Evolutionary conservation across 2,329 filamentous ascomycete species (phyloP).

Genomic region (Fusarium pseudonygamai): DNA sequence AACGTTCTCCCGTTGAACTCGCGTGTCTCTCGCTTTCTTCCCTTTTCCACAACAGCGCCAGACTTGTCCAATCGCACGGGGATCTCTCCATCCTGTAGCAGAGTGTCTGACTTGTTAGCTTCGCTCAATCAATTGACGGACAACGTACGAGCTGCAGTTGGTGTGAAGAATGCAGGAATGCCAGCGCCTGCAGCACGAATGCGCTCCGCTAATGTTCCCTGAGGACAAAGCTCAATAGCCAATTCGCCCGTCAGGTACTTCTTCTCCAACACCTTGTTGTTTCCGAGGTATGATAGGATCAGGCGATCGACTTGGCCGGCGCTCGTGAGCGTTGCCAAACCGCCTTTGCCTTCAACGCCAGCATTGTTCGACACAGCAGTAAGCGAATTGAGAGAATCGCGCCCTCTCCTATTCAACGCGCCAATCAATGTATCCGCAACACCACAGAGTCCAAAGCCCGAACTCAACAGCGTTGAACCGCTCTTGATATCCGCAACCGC

Average conservation of each 20-base stretch:
- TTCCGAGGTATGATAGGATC: conserved; percentile 79
- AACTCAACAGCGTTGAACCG: conserved; percentile 76
- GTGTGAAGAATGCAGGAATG: conserved; percentile 83
- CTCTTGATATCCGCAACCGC: conserved; percentile 77
- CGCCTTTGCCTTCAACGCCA: conserved; percentile 73
- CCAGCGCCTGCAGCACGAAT: conserved; percentile 78
- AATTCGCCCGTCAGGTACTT: conserved; percentile 80
- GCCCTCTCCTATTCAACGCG: conserved; percentile 69
- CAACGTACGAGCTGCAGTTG: conserved; percentile 71
- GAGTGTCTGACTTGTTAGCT: conserved; percentile 59
- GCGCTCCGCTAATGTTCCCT: conserved; percentile 78
- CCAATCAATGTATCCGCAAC: conserved; percentile 79
- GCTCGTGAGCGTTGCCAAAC: conserved; percentile 73
- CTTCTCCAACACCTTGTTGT: conserved; percentile 79
- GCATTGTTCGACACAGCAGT: conserved; percentile 86
- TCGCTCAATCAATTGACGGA: neutral
- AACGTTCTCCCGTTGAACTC: conserved; percentile 78
- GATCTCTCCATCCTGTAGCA: conserved; percentile 74
- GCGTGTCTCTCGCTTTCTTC: conserved; percentile 73
- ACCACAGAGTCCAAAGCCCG: conserved; percentile 85
- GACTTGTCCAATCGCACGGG: conserved; percentile 69
- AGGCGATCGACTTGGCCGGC: conserved; percentile 77
- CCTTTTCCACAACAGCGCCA: conserved; percentile 70
- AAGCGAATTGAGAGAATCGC: conserved; percentile 70
- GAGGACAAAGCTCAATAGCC: conserved; percentile 78